Conservation (phyloP, 352 stramenopile genomes). For the Phytophthora pinifolia region DNA sequence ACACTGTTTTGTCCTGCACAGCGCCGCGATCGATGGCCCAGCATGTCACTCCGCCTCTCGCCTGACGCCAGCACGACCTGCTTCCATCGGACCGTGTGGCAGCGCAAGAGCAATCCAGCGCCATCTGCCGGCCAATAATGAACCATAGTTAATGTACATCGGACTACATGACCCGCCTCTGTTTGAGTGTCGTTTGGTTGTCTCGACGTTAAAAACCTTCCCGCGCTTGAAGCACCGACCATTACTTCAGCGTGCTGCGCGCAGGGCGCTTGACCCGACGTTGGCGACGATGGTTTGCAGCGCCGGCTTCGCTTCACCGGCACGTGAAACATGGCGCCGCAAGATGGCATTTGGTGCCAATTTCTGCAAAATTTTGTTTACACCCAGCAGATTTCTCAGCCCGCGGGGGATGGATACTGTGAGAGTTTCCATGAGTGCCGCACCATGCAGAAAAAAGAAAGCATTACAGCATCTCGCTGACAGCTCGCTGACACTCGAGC, state of each 20-base stretch:
- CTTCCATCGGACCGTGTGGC: slow-evolving; percentile 26
- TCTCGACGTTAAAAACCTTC: slow-evolving; percentile 23
- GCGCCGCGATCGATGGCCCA: slow-evolving; percentile 14
- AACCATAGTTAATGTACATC: slow-evolving; percentile 9
- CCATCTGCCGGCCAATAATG: slow-evolving; percentile 13
- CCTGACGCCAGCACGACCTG: slow-evolving; percentile 18
- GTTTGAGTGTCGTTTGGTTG: slow-evolving; percentile 22
- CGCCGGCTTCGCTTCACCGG: neutral
- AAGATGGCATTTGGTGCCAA: too few species aligned
- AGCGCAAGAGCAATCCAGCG: slow-evolving; percentile 5
- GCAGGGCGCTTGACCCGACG: too few species aligned
- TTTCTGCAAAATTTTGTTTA: too few species aligned
- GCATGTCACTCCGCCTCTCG: slow-evolving; percentile 21
- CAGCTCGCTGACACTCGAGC: too few species aligned
- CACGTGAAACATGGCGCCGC: too few species aligned
- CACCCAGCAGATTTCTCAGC: slow-evolving; percentile 6
- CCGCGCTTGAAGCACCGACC: slow-evolving; percentile 17
- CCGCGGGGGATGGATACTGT: slow-evolving; percentile 6
- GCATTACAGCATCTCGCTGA: neutral
- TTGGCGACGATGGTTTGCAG: slow-evolving; percentile 8
- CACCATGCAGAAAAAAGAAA: slow-evolving; percentile 20
- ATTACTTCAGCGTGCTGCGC: slow-evolving; percentile 5
- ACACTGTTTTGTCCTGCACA: too few species aligned
- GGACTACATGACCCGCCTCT: slow-evolving; percentile 22
- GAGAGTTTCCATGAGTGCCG: slow-evolving; percentile 1